Conservation (phyloP, 2,329 filamentous ascomycete species). For the Trichoderma koningiopsis region DNA sequence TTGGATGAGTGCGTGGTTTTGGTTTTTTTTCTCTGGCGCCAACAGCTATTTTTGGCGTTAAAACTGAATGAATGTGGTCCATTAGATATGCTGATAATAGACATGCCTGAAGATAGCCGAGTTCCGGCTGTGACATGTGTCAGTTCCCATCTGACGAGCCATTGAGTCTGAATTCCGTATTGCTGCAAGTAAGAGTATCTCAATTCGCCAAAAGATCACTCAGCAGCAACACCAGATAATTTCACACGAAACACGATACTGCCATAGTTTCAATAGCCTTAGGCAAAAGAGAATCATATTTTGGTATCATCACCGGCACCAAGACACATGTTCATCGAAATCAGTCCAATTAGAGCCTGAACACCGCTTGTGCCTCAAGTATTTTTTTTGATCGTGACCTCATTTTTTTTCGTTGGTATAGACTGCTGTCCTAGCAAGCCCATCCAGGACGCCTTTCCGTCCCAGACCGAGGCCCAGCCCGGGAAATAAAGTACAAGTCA, state of each 20-base stretch:
- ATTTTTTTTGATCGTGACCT: slow-evolving; percentile 42
- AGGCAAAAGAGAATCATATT: not conserved
- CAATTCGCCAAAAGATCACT: not conserved
- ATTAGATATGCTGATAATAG: not conserved
- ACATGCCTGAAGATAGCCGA: not conserved
- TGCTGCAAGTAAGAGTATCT: not conserved
- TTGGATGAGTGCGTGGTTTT: not conserved
- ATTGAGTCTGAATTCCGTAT: not conserved
- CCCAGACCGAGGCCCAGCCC: slow-evolving; percentile 42
- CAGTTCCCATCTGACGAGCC: not conserved
- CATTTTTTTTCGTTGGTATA: slow-evolving; percentile 39
- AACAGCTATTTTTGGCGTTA: not conserved
- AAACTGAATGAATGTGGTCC: not conserved
- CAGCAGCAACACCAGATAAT: not conserved
- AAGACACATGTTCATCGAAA: slow-evolving; percentile 15
- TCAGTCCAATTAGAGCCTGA: slow-evolving; percentile 25
- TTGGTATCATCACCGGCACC: slow-evolving; percentile 4
- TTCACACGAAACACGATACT: not conserved
- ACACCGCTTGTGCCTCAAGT: slow-evolving; percentile 23
- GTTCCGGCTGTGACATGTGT: not conserved
- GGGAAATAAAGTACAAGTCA: slow-evolving; percentile 44
- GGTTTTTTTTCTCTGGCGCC: not conserved
- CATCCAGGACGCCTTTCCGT: slow-evolving; percentile 38
- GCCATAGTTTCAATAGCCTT: not conserved
- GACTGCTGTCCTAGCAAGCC: slow-evolving; percentile 39